Evolutionary conservation across 2,329 filamentous ascomycete species (phyloP).

Genomic region (Balansia obtecta): DNA sequence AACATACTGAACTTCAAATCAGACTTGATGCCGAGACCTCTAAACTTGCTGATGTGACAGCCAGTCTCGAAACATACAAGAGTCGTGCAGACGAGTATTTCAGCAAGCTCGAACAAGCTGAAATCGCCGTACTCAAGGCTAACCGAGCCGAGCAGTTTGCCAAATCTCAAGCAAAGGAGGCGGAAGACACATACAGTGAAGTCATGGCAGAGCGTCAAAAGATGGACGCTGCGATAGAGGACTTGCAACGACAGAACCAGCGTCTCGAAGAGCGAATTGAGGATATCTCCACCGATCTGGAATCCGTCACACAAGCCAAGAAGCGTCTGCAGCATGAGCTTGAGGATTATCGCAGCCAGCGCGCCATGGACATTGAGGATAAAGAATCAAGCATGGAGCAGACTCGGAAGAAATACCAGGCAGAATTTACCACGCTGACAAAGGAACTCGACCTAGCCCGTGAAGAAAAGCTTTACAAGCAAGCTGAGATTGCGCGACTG

Average conservation of each 20-base stretch:
- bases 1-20: constrained; percentile 89
- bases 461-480: constrained; percentile 76
- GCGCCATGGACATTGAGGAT: constrained; percentile 92
- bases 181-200: constrained; percentile 79
- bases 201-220: constrained; percentile 88
- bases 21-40: constrained; percentile 81
- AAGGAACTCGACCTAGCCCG: constrained; percentile 90
- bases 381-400: constrained; percentile 95
- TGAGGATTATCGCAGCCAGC: constrained; percentile 90
- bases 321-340: constrained; percentile 93
- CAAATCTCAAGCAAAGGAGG: constrained; percentile 76
- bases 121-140: constrained; percentile 89
- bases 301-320: constrained; percentile 76
- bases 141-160: constrained; percentile 88
- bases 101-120: constrained; percentile 89
- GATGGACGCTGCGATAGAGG: constrained; percentile 77
- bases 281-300: constrained; percentile 80
- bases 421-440: constrained; percentile 77
- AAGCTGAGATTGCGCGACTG: constrained; percentile 73
- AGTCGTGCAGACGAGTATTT: constrained; percentile 91
- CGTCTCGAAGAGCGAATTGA: constrained; percentile 84
- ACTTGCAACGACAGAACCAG: constrained; percentile 81
- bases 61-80: constrained; percentile 83
- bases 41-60: constrained; percentile 69
- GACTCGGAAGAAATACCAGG: constrained; percentile 93